Conservation (phyloP, 2,329 filamentous ascomycete species). For the Fusarium protoensiforme region DNA sequence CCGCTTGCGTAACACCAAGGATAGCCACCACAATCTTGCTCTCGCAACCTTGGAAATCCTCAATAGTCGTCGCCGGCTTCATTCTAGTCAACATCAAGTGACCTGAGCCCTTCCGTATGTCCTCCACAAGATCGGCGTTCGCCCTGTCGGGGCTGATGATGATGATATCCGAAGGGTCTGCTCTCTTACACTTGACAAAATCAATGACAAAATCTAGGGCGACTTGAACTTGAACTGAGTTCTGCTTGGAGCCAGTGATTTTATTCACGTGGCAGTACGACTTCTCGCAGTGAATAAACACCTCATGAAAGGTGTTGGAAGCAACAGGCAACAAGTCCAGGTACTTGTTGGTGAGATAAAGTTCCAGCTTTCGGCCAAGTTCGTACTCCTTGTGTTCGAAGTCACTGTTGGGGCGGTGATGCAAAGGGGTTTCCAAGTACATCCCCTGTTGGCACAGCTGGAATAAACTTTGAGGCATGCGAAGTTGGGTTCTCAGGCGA, state of each 20-base stretch:
- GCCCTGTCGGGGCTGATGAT: neutral
- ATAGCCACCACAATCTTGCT: neutral
- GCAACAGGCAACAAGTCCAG: neutral
- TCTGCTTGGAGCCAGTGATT: neutral
- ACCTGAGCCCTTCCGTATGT: neutral
- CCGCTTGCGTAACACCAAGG: neutral
- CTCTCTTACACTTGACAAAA: neutral
- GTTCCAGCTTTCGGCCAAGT: neutral
- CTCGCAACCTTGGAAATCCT: neutral
- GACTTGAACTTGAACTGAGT: neutral
- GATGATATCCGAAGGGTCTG: neutral
- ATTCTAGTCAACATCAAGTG: neutral
- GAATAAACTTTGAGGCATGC: constrained; percentile 36
- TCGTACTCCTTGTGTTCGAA: rapidly evolving
- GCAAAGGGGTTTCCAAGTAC: neutral
- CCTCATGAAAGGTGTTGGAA: neutral
- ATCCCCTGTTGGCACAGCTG: neutral
- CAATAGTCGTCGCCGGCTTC: neutral
- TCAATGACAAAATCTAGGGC: neutral
- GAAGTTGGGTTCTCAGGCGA: constrained; percentile 31
- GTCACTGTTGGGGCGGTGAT: rapidly evolving
- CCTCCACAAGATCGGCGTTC: neutral
- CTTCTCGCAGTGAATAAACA: neutral
- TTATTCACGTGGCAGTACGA: neutral
- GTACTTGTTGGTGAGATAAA: neutral